Evolutionary conservation across 2,329 filamentous ascomycete species (phyloP).

Genomic region (Aspergillus sp.): DNA sequence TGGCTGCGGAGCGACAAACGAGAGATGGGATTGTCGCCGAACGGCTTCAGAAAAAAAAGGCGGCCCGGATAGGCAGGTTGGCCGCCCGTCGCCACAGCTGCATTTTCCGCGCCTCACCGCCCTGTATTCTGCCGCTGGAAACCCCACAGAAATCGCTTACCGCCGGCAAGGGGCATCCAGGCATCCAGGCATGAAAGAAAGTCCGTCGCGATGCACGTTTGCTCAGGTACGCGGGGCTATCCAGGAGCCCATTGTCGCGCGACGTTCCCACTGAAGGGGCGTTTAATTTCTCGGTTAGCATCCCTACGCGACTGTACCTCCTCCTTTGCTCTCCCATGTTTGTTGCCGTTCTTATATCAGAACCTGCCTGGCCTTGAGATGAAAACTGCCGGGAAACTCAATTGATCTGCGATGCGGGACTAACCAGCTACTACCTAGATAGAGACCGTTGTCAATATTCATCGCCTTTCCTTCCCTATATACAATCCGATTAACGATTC

Average conservation of each 20-base stretch:
- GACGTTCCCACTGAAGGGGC: conserved; percentile 1
- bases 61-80: conserved; percentile 34
- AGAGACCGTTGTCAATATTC: neutral
- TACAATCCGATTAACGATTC: neutral
- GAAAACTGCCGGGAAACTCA: conserved; percentile 1
- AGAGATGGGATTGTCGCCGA: conserved; percentile 5
- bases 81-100: conserved; percentile 32
- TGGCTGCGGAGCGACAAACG: conserved; percentile 15
- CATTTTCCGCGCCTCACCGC: conserved; percentile 28
- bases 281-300: neutral
- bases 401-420: conserved; percentile 4
- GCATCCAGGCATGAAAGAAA: neutral
- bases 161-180: conserved; percentile 8
- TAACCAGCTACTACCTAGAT: neutral
- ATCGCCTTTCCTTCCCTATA: neutral
- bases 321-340: neutral
- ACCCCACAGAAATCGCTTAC: conserved; percentile 27
- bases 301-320: neutral
- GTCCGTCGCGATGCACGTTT: neutral
- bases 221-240: conserved; percentile 3
- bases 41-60: conserved; percentile 23
- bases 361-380: neutral
- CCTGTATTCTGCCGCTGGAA: conserved; percentile 27
- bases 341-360: neutral
- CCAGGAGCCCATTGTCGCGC: neutral